Conservation (phyloP, 345 rosid species). For the Eucalyptus erythrocorys region DNA sequence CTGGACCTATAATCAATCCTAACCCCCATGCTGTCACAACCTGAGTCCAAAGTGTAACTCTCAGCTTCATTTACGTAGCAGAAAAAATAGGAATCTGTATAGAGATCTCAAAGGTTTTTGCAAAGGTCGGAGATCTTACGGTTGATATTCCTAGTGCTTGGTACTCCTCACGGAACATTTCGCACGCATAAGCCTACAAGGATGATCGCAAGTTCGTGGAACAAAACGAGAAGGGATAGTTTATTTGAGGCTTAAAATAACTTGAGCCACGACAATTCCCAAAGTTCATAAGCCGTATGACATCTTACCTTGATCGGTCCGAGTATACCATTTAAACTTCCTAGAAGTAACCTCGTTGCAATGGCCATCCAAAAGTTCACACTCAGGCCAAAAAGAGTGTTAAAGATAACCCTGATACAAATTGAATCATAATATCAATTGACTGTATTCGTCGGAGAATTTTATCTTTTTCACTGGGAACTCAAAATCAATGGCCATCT, state of each 20-base stretch:
- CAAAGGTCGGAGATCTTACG: slow-evolving; percentile 24
- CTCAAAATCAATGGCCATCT: not conserved
- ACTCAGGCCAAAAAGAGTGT: slow-evolving; percentile 86
- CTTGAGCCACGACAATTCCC: not conserved
- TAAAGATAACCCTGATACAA: slow-evolving; percentile 67
- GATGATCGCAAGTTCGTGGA: not conserved
- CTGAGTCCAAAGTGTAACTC: slow-evolving; percentile 16
- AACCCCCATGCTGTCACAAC: slow-evolving; percentile 93
- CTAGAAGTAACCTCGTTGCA: slow-evolving; percentile 25
- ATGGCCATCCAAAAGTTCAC: slow-evolving; percentile 89
- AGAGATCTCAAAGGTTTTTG: not conserved
- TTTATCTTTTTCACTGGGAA: not conserved
- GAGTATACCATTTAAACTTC: slow-evolving; percentile 49
- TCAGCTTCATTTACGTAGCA: not conserved
- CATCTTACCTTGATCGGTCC: slow-evolving; percentile 12
- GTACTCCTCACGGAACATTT: slow-evolving; percentile 60
- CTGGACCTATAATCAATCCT: slow-evolving; percentile 94
- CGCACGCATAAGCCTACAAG: slow-evolving; percentile 72
- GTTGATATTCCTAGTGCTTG: slow-evolving; percentile 79
- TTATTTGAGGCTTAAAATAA: not conserved
- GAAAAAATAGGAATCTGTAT: not conserved
- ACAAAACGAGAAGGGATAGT: not conserved
- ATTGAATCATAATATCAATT: not conserved
- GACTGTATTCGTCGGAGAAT: not conserved
- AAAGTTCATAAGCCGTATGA: not conserved